A percentile compares a stretch with the other conserved stretches of the same genome.
These are phyloP conservation scores for Antrodiella citrinella DNA, from an alignment of 768 basidiomycete genomes.

Conservation along the genomic window DNA sequence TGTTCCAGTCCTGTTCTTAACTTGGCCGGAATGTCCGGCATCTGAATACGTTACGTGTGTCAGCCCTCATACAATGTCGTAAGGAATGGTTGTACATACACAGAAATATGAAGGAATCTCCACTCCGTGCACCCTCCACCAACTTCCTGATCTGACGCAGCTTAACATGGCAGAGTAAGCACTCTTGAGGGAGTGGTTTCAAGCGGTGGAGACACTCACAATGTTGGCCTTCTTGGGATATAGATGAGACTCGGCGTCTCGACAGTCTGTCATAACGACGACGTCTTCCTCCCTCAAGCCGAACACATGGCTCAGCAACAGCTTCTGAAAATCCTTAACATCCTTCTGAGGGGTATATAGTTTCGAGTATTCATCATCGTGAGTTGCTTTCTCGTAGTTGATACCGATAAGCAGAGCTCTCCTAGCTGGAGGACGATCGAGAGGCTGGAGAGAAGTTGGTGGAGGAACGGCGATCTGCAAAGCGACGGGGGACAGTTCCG, in stretches of 20 bases:
- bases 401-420: not conserved
- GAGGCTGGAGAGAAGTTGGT: no score
- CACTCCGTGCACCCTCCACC: not conserved
- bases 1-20: constrained; percentile 3
- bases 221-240: not conserved
- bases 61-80: no score
- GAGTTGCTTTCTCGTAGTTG: not conserved
- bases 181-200: no score
- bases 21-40: constrained; percentile 8
- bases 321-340: not conserved
- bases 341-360: not conserved
- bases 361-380: no score
- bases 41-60: no score
- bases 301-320: not conserved
- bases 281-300: not conserved
- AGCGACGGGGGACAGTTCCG: no score
- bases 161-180: not conserved
- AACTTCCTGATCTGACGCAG: not conserved
- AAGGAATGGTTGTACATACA: no score
- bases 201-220: not conserved
- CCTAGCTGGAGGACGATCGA: no score
- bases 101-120: not conserved
- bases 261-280: not conserved
- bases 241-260: not conserved
- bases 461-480: no score